These are phyloP conservation scores for Phaeotremella skinneri DNA, from an alignment of 768 basidiomycete genomes.

Conservation along the genomic window DNA sequence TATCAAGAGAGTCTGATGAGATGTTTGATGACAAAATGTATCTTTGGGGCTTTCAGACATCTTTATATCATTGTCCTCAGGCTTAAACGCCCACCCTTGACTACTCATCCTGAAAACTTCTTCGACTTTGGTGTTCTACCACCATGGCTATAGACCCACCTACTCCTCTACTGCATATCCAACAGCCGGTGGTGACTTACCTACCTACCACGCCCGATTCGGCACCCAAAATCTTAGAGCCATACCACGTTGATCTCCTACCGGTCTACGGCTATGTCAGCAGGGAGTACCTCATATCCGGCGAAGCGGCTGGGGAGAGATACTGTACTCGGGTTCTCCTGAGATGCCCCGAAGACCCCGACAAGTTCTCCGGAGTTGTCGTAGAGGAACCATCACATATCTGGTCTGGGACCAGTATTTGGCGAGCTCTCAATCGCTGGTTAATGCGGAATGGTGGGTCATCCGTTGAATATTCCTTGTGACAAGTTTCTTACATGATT, in stretches of 20 bases:
- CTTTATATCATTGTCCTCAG: too few species aligned
- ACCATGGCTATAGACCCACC: background rate
- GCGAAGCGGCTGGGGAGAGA: background rate
- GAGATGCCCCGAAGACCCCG: background rate
- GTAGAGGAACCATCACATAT: constrained; percentile 12
- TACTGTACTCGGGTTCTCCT: constrained; percentile 10
- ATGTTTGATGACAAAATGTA: too few species aligned
- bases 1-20: too few species aligned
- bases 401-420: constrained; percentile 9
- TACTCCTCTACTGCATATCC: background rate
- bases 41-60: too few species aligned
- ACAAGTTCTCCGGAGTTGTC: constrained; percentile 1
- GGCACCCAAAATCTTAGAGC: constrained; percentile 4
- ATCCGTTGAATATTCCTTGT: background rate
- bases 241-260: constrained; percentile 8
- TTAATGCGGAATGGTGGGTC: constrained; percentile 9
- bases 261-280: background rate
- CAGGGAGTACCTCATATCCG: constrained; percentile 4
- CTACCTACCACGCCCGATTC: background rate
- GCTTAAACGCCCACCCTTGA: too few species aligned
- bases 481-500: background rate
- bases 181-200: background rate
- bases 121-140: too few species aligned
- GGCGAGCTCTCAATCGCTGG: constrained; percentile 12
- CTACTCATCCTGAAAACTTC: too few species aligned